Percentiles rank a stretch among this genome's conserved stretches.
Evolutionary conservation across 2,329 filamentous ascomycete species (phyloP).

Genomic region (Calonectria pauciramosa): DNA sequence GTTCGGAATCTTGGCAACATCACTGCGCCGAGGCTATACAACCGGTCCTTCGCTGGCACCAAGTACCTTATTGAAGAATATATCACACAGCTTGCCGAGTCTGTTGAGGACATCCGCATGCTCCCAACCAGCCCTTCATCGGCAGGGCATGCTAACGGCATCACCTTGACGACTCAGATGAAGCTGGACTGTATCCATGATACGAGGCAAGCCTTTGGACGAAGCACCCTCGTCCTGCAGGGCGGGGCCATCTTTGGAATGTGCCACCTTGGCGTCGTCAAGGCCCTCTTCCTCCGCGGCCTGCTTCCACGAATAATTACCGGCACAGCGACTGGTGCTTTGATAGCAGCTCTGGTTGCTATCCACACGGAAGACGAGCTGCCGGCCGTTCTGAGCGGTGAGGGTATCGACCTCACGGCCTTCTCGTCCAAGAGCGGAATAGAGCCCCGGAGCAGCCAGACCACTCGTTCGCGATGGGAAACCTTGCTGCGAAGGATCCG

Average conservation of each 20-base stretch:
- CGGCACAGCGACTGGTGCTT: constrained; percentile 88
- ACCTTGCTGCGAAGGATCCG: constrained; percentile 76
- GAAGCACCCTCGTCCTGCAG: constrained; percentile 87
- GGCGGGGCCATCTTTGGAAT: constrained; percentile 93
- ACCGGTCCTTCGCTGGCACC: constrained; percentile 87
- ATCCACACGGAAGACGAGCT: constrained; percentile 91
- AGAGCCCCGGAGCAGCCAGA: constrained; percentile 52
- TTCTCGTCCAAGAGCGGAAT: constrained; percentile 66
- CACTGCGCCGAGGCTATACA: constrained; percentile 84
- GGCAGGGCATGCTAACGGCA: constrained; percentile 50
- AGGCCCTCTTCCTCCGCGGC: constrained; percentile 84
- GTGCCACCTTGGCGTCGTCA: constrained; percentile 91
- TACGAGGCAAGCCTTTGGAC: constrained; percentile 88
- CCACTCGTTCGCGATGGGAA: constrained; percentile 60
- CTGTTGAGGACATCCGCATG: constrained; percentile 80
- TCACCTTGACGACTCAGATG: constrained; percentile 75
- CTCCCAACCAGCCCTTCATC: constrained; percentile 69
- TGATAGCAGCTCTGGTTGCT: constrained; percentile 90
- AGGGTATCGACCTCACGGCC: constrained; percentile 85
- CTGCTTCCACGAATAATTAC: constrained; percentile 91
- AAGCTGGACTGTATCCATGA: constrained; percentile 91
- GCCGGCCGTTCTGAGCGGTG: constrained; percentile 80
- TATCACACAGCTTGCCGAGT: constrained; percentile 84
- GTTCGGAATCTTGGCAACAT: constrained; percentile 95
- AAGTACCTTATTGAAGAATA: constrained; percentile 95